These are phyloP conservation scores for Helianthus annuus DNA, from an alignment of 129 eudicot species.

Conservation along the genomic window HanXRQr2.0-SUNRISE NC_035446.2:143563535-143564034, in stretches of 20 bases:
- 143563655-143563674: not conserved
- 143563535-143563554: conserved; percentile 8
- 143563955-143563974: not conserved
- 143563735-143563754: conserved; percentile 7
- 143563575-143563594: not conserved
- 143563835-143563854: too few relatives aligned
- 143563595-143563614: not conserved
- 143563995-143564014: conserved; percentile 5
- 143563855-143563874: conserved; percentile 8
- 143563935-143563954: not conserved
- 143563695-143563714: not conserved
- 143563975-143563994: not conserved
- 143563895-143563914: not conserved
- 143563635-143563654: not conserved
- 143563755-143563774: not conserved
- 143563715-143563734: not conserved
- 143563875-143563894: not conserved
- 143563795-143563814: not conserved
- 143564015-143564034: conserved; percentile 2
- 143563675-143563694: not conserved
- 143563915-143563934: conserved; percentile 1
- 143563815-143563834: too few relatives aligned
- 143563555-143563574: not conserved
- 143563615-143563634: conserved; percentile 1
- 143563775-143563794: conserved; percentile 5